Percentiles rank a stretch among this genome's conserved stretches.
Conservation (phyloP, 768 basidiomycete species). For the Hypholoma sublateritium region DNA sequence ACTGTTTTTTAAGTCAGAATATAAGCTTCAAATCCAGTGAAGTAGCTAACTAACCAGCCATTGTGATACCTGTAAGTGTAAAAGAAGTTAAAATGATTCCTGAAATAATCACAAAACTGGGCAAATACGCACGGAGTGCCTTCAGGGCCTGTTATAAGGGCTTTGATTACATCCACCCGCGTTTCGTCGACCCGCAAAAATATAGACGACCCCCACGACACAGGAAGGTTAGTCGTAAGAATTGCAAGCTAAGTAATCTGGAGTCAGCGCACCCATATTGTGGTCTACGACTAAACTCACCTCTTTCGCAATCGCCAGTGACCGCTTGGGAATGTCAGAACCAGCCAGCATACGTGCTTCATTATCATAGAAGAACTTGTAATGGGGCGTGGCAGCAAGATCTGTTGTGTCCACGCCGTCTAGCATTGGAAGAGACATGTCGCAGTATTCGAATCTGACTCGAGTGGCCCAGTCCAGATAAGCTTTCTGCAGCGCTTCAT, state of each 20-base stretch:
- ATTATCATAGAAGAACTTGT: conserved; percentile 79
- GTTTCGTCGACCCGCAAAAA: conserved; percentile 92
- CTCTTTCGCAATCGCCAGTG: conserved; percentile 94
- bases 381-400: conserved; percentile 63
- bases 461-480: conserved; percentile 86
- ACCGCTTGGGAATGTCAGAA: conserved; percentile 88
- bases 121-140: conserved; percentile 76
- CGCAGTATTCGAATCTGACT: conserved; percentile 89
- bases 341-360: conserved; percentile 84
- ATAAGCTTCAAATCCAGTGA: background rate
- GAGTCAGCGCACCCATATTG: conserved; percentile 5
- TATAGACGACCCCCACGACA: conserved; percentile 92
- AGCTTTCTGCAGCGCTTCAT: conserved; percentile 63
- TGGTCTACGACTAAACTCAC: conserved; percentile 31
- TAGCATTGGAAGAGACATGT: conserved; percentile 53
- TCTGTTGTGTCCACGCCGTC: conserved; percentile 26
- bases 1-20: conserved; percentile 13
- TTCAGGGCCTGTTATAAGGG: conserved; percentile 89
- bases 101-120: conserved; percentile 1
- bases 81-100: background rate
- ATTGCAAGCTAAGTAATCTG: conserved; percentile 69
- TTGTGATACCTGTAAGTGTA: conserved; percentile 68
- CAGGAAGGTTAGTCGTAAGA: conserved; percentile 90
- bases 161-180: conserved; percentile 89
- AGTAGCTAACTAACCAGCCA: conserved; percentile 70